Conservation (phyloP, 2,329 filamentous ascomycete species). For the Alternaria burnsii region DNA sequence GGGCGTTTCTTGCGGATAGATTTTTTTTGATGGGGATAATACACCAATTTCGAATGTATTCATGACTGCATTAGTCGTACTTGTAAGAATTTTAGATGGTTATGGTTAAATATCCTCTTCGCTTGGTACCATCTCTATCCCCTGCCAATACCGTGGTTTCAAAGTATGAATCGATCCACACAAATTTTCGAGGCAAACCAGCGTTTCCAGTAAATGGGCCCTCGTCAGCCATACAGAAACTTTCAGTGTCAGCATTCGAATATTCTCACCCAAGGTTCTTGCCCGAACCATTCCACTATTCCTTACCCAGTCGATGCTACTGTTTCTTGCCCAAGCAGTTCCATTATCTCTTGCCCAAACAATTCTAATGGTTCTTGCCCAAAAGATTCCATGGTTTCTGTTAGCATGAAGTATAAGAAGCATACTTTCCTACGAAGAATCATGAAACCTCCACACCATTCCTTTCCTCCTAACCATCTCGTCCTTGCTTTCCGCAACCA, state of each 20-base stretch:
- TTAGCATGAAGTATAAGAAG: too few species aligned
- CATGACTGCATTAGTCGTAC: not conserved
- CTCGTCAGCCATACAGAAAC: not conserved
- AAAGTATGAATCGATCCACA: not conserved
- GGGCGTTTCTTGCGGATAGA: not conserved
- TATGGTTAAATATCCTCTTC: not conserved
- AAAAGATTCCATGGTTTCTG: too few species aligned
- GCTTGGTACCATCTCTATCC: not conserved
- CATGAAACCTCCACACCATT: too few species aligned
- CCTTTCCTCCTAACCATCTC: too few species aligned
- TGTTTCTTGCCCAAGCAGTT: too few species aligned
- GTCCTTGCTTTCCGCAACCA: too few species aligned
- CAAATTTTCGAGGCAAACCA: not conserved
- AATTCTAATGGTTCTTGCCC: too few species aligned
- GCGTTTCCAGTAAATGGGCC: not conserved
- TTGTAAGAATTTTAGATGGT: not conserved
- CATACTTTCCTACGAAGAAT: too few species aligned
- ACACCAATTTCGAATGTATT: not conserved
- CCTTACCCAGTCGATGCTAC: too few species aligned
- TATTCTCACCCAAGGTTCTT: not conserved
- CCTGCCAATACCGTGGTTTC: not conserved
- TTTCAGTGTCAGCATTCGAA: not conserved
- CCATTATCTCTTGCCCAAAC: too few species aligned
- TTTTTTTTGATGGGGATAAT: not conserved
- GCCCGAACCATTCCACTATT: not conserved